Evolutionary conservation across 2,329 filamentous ascomycete species (phyloP).

Genomic region (Xylariaceae sp.): DNA sequence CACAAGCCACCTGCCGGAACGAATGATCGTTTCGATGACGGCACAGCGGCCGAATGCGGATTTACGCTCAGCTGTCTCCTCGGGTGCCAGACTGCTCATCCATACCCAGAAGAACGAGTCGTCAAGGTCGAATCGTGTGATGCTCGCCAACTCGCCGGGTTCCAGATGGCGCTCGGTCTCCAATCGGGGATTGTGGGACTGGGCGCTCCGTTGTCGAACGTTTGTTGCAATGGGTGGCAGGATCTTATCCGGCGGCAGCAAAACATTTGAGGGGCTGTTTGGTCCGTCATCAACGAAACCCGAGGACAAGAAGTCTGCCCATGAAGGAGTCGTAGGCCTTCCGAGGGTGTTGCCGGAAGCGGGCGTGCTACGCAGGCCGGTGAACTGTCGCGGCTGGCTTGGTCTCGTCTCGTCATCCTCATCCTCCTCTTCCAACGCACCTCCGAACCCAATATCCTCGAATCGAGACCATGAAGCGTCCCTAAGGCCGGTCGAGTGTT

Average conservation of each 20-base stretch:
- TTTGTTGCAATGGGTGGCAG: conserved; percentile 76
- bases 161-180: conserved; percentile 68
- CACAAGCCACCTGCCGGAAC: conserved; percentile 80
- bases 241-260: conserved; percentile 88
- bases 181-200: conserved; percentile 73
- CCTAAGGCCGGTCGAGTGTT: conserved; percentile 66
- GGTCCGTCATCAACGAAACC: conserved; percentile 79
- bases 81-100: conserved; percentile 92
- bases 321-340: conserved; percentile 90
- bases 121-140: conserved; percentile 79
- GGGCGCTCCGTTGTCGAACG: conserved; percentile 76
- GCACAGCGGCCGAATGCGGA: conserved; percentile 92
- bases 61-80: conserved; percentile 82
- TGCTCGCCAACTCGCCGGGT: conserved; percentile 91
- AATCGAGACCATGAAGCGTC: conserved; percentile 97
- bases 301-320: conserved; percentile 95
- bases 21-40: conserved; percentile 81
- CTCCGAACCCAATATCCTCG: conserved; percentile 88
- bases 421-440: conserved; percentile 66
- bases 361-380: conserved; percentile 60
- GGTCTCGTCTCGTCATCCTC: conserved; percentile 45
- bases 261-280: conserved; percentile 59
- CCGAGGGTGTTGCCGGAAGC: conserved; percentile 66
- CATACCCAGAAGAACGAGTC: conserved; percentile 99
- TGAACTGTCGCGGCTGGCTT: conserved; percentile 32